Conservation (phyloP, 179 eudicot species). For the Nepenthes alata region DNA sequence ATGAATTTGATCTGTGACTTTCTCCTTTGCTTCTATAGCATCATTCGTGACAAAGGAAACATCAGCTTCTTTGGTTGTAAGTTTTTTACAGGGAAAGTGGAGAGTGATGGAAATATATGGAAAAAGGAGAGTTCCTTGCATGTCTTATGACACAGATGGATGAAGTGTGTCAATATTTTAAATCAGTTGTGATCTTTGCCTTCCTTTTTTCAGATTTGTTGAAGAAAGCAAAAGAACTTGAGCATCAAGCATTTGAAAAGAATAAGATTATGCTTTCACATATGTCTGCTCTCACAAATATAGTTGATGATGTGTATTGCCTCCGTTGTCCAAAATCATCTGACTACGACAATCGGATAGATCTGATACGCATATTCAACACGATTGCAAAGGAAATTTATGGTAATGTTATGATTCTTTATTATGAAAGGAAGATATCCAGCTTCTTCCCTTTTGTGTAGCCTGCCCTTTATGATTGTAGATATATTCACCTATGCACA, state of each 20-base stretch:
- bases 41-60: no score
- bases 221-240: slow-evolving; percentile 35
- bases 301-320: slow-evolving; percentile 36
- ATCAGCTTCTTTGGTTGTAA: no score
- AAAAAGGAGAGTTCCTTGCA: background rate
- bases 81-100: background rate
- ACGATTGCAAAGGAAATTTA: slow-evolving; percentile 58
- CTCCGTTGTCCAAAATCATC: slow-evolving; percentile 33
- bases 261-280: slow-evolving; percentile 18
- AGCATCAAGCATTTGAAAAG: slow-evolving; percentile 24
- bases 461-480: background rate
- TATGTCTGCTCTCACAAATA: slow-evolving; percentile 27
- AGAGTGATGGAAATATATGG: background rate
- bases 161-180: background rate
- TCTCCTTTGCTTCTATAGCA: no score
- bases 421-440: background rate
- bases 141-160: background rate
- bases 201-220: slow-evolving; percentile 29
- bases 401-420: slow-evolving; percentile 30
- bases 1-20: no score
- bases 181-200: slow-evolving; percentile 5
- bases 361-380: slow-evolving; percentile 57
- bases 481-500: background rate
- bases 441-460: no score
- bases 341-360: slow-evolving; percentile 51